Evolutionary conservation across 1,284 basidiomycete species (phyloP), one percentile per base, ranked within the genome.

Genomic region (Rhodotorula sp.): DNA sequence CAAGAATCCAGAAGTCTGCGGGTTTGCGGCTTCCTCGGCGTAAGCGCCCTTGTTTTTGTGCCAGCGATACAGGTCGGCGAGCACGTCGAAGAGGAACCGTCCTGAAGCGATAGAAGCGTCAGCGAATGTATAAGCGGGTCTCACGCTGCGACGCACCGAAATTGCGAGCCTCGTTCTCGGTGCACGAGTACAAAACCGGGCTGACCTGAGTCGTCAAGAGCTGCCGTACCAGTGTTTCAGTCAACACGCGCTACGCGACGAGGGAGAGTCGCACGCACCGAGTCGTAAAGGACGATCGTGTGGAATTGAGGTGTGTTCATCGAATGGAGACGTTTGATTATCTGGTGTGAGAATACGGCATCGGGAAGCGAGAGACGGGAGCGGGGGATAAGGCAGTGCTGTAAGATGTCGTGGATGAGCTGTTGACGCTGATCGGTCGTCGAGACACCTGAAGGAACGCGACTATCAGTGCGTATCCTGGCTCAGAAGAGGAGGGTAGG

Each of bases 121-220:
- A 26, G 24, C 30, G 4, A 8, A 11, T 34, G 2, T 34, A 9
- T 47, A 40, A 26, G 18, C 5, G 20, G 20, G 34, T 48, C 18
- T 4, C 20, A 22, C 24, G 13, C n/a, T 20, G 34, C n/a, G 15
- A 78, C 83, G 59, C 76, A 90, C 92, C 94, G 77, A 94, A 94
- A 80, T 97, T 99, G 65, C 90, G 87, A 11, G 94, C 94, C 81
- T 99, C 95, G 76, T 91, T 92, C 82, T 96, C 95, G 62, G 93
- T 96, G 76, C 92, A 94, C 2, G 91, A 89, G 79, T 94, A 97
- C 34, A 98, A 84, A 16, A 94, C 86, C 13, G 89, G 87, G 56
- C 91, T 89, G 31, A 77, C 53, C 31, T 73, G 72, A 26, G 40
- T 56, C 20, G 59, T 69, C 56, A 94, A 85, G 74, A 91, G 88